Percentiles rank a stretch among this genome's conserved stretches.
phyloP scores from a whole-genome alignment of 345 rosid species.

The Hevea brasiliensis region DNA sequence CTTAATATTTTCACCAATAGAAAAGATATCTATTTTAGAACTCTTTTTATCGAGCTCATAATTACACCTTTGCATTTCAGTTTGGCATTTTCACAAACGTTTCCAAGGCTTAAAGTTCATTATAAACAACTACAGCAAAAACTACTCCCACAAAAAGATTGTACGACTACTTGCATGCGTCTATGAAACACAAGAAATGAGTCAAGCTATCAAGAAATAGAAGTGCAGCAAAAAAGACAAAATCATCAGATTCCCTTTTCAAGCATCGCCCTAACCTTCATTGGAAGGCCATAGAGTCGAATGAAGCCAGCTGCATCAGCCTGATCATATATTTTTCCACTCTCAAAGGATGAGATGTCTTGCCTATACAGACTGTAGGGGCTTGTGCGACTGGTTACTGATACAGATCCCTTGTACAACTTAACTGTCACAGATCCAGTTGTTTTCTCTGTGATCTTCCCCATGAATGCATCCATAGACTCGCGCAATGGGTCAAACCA shows the following conservation, averaged over 20 bases:
- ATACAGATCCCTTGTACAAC: conserved; percentile 75
- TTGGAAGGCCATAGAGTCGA: conserved; percentile 75
- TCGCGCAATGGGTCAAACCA: conserved; percentile 92
- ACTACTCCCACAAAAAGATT: neutral
- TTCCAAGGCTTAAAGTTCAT: neutral
- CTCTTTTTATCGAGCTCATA: too few relatives aligned
- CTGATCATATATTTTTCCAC: conserved; percentile 78
- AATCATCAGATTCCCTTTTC: conserved; percentile 46
- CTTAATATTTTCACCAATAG: too few relatives aligned
- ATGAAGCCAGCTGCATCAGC: conserved; percentile 94
- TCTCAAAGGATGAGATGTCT: conserved; percentile 86
- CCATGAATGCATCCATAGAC: conserved; percentile 85
- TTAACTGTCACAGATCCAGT: conserved; percentile 72
- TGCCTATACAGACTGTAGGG: conserved; percentile 77
- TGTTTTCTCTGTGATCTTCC: conserved; percentile 70
- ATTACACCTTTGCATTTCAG: too few relatives aligned
- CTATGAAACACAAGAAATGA: neutral
- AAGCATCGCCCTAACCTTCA: conserved; percentile 83
- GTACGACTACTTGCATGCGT: neutral
- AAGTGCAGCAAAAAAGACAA: neutral
- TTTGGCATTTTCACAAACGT: too few relatives aligned
- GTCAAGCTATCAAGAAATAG: neutral
- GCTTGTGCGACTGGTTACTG: conserved; percentile 63
- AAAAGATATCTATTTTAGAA: too few relatives aligned
- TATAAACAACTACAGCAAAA: too few relatives aligned